These are phyloP conservation scores for Talaromyces albobiverticillius DNA, from an alignment of 2,329 filamentous ascomycete species.

Conservation along the genomic window DNA sequence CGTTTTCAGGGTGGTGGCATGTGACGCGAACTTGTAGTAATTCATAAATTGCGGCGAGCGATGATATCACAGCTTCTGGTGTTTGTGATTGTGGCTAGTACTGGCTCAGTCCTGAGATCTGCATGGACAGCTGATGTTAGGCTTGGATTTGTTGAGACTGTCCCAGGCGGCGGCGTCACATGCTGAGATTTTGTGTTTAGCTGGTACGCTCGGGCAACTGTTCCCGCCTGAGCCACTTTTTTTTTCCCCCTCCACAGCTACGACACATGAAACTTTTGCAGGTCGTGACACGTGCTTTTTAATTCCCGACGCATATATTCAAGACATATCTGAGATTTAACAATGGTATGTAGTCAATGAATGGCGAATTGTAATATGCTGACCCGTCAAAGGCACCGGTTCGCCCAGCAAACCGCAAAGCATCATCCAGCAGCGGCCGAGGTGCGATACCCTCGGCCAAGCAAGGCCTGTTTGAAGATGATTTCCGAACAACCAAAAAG, in stretches of 20 bases:
- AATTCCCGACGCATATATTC: background rate
- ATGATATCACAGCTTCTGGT: background rate
- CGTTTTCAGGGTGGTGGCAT: slow-evolving; percentile 6
- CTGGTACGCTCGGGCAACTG: background rate
- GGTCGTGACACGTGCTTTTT: background rate
- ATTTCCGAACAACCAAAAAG: slow-evolving; percentile 70
- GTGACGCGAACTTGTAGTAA: slow-evolving; percentile 12
- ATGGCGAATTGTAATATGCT: background rate
- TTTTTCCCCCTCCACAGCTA: background rate
- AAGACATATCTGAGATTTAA: background rate
- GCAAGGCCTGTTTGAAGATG: slow-evolving; percentile 26
- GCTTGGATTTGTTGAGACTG: slow-evolving; percentile 2
- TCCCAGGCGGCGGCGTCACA: slow-evolving; percentile 1
- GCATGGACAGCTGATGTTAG: background rate
- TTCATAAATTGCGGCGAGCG: slow-evolving; percentile 3
- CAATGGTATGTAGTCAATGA: slow-evolving; percentile 6
- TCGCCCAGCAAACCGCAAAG: slow-evolving; percentile 10
- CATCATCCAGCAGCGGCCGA: slow-evolving; percentile 16
- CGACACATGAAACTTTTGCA: background rate
- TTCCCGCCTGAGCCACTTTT: slow-evolving; percentile 5
- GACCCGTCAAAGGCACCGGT: slow-evolving; percentile 11
- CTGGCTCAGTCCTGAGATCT: too few relatives aligned
- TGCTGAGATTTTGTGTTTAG: background rate
- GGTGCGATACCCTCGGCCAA: slow-evolving; percentile 14
- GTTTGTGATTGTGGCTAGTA: too few relatives aligned